Percentiles rank a stretch among this genome's conserved stretches.
phyloP scores from a whole-genome alignment of 2,329 filamentous ascomycete species.

The Alternaria conjuncta region DNA sequence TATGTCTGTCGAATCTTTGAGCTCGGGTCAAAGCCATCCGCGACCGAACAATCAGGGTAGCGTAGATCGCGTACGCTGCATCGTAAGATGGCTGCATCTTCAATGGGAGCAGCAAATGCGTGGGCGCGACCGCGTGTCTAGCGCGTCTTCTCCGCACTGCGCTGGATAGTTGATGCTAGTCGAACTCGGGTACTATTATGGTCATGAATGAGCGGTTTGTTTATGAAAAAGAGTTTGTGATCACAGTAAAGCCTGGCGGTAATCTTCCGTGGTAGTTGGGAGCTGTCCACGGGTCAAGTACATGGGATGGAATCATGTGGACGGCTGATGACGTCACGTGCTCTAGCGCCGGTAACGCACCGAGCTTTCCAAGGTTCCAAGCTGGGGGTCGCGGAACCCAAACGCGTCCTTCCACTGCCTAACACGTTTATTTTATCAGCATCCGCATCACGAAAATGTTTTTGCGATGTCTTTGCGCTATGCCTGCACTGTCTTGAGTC shows the following conservation, averaged over 20 bases:
- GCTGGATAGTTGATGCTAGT: background rate
- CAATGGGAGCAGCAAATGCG: background rate
- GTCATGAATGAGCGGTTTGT: background rate
- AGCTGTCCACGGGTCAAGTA: background rate
- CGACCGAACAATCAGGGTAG: background rate
- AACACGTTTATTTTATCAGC: background rate
- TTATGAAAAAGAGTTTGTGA: background rate
- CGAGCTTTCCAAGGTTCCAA: background rate
- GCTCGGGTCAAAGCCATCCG: conserved; percentile 1
- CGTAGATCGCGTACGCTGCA: background rate
- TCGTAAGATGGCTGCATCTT: background rate
- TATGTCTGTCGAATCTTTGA: background rate
- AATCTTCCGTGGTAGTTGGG: background rate
- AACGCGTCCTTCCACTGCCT: background rate
- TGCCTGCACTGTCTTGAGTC: background rate
- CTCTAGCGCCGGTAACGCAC: background rate
- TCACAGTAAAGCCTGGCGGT: background rate
- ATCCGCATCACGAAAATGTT: background rate
- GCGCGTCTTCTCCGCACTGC: background rate
- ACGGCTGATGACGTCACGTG: background rate
- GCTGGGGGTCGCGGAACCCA: background rate
- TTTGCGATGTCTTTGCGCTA: background rate
- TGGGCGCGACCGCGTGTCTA: background rate
- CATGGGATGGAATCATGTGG: background rate
- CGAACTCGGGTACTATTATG: background rate